phyloP scores from a whole-genome alignment of 2,329 filamentous ascomycete genomes.

The Epichloe hybrida region DNA sequence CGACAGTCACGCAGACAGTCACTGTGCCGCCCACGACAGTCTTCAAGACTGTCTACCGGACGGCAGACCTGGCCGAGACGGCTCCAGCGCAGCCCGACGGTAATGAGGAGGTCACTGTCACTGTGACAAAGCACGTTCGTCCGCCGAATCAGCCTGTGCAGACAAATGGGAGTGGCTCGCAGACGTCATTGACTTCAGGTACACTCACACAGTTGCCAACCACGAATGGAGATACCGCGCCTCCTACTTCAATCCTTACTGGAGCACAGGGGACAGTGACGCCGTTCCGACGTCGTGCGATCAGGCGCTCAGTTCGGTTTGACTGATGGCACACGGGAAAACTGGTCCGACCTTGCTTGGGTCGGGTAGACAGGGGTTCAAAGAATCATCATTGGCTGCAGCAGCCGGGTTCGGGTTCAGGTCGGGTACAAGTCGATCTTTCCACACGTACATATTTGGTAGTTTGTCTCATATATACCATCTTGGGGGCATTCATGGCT shows the following conservation, averaged over 20 bases:
- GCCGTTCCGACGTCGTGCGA: not conserved
- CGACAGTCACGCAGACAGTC: slow-evolving; percentile 19
- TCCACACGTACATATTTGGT: slow-evolving; percentile 3
- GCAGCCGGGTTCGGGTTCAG: too few relatives aligned
- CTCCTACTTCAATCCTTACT: too few relatives aligned
- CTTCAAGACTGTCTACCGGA: slow-evolving; percentile 22
- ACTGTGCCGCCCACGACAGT: slow-evolving; percentile 27
- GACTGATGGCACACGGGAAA: too few relatives aligned
- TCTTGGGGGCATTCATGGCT: not conserved
- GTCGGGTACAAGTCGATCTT: not conserved
- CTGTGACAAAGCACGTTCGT: slow-evolving; percentile 3
- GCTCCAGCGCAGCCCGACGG: not conserved
- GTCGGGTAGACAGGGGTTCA: too few relatives aligned
- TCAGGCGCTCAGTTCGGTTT: not conserved
- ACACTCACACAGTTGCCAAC: too few relatives aligned
- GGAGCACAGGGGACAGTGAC: too few relatives aligned
- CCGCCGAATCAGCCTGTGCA: not conserved
- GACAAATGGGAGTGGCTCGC: not conserved
- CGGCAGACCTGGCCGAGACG: slow-evolving; percentile 14
- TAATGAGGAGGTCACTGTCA: not conserved
- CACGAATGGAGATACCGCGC: too few relatives aligned
- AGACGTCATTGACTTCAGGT: too few relatives aligned
- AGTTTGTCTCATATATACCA: too few relatives aligned
- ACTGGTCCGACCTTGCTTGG: too few relatives aligned
- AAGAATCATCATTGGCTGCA: too few relatives aligned